Evolutionary conservation across 345 rosid genomes (phyloP).

Genomic region (Salix caprea): DNA sequence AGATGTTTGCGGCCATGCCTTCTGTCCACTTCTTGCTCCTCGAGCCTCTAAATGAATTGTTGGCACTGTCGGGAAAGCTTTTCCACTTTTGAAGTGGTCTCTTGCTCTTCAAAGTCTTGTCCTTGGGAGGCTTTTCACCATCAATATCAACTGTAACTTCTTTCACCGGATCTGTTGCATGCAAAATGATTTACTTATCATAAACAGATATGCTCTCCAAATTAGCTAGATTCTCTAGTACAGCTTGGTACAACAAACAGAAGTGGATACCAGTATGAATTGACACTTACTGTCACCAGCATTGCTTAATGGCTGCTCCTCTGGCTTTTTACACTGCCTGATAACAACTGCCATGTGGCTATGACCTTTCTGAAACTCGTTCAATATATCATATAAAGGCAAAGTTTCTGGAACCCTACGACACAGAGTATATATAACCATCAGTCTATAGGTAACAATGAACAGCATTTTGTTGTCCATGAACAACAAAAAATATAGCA

Average conservation of each 20-base stretch:
- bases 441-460: not conserved
- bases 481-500: not conserved
- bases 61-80: slow-evolving; percentile 59
- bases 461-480: not conserved
- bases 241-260: not conserved
- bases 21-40: slow-evolving; percentile 78
- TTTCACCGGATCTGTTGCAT: slow-evolving; percentile 36
- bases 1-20: slow-evolving; percentile 61
- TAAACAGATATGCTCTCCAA: not conserved
- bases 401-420: slow-evolving; percentile 68
- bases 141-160: slow-evolving; percentile 62
- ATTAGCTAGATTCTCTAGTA: not conserved
- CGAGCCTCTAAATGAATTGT: slow-evolving; percentile 37
- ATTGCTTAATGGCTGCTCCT: slow-evolving; percentile 18
- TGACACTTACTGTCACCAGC: slow-evolving; percentile 34
- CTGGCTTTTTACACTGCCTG: slow-evolving; percentile 42
- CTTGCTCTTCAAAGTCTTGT: slow-evolving; percentile 47
- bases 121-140: slow-evolving; percentile 41
- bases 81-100: slow-evolving; percentile 75
- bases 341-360: slow-evolving; percentile 98
- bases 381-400: slow-evolving; percentile 92
- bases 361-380: slow-evolving; percentile 98
- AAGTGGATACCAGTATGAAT: not conserved
- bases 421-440: not conserved
- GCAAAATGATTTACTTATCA: not conserved